These are phyloP conservation scores for Clonostachys rhizophaga DNA, from an alignment of 2,329 filamentous ascomycete genomes.

Conservation along the genomic window DNA sequence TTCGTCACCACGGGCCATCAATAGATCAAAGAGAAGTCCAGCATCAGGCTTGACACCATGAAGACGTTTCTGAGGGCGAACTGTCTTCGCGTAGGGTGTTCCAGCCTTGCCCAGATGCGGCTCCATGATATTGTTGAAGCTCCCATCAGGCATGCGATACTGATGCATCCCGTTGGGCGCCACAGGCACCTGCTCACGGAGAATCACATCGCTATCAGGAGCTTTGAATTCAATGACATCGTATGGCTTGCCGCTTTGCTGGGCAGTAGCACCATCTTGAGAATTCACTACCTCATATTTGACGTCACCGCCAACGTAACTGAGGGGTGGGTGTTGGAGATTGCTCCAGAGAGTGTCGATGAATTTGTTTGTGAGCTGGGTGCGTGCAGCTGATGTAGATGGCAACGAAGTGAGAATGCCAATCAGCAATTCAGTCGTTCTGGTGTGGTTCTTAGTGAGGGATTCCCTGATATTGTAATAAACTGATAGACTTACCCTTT, in stretches of 20 bases:
- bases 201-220: constrained; percentile 25
- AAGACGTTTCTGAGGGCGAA: constrained; percentile 51
- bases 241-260: constrained; percentile 18
- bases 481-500: constrained; percentile 22
- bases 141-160: constrained; percentile 29
- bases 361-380: constrained; percentile 40
- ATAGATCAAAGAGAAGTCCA: constrained; percentile 60
- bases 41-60: constrained; percentile 60
- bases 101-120: constrained; percentile 61
- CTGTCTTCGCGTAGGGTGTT: constrained; percentile 64
- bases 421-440: constrained; percentile 30
- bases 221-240: constrained; percentile 32
- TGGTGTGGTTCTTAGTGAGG: not conserved
- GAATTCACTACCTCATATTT: constrained; percentile 26
- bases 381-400: constrained; percentile 21
- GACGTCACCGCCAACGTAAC: constrained; percentile 32
- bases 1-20: constrained; percentile 52
- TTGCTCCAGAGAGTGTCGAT: constrained; percentile 48
- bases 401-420: constrained; percentile 30
- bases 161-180: constrained; percentile 26
- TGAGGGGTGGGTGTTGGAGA: constrained; percentile 47
- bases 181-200: constrained; percentile 27
- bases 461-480: not conserved
- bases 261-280: constrained; percentile 19
- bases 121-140: constrained; percentile 52